A percentile compares a stretch with the other conserved stretches of the same genome.
phyloP scores from a whole-genome alignment of 179 eudicot species.

The Actinidia chinensis region DNA sequence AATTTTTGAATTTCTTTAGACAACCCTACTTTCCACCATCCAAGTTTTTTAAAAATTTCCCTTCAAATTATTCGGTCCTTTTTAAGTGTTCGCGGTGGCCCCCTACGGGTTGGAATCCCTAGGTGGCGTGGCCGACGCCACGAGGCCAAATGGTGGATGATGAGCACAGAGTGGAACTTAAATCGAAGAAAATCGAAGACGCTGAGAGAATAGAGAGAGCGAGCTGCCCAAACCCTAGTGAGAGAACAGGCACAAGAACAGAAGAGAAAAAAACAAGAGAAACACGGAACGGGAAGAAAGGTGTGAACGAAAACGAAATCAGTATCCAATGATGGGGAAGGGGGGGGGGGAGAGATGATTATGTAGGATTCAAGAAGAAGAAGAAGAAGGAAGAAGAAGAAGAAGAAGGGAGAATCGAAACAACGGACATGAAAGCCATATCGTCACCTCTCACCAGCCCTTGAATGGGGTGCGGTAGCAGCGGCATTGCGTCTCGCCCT shows the following conservation, averaged over 20 bases:
- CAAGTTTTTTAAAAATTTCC: too few relatives aligned
- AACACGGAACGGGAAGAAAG: not conserved
- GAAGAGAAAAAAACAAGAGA: not conserved
- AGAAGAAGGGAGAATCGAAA: too few relatives aligned
- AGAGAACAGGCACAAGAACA: not conserved
- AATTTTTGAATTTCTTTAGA: too few relatives aligned
- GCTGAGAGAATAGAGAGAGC: not conserved
- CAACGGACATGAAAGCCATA: conserved; percentile 40
- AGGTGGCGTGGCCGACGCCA: too few relatives aligned
- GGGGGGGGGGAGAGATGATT: conserved; percentile 7
- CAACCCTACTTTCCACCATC: too few relatives aligned
- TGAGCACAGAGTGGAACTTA: too few relatives aligned
- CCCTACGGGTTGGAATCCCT: too few relatives aligned
- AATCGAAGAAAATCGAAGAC: too few relatives aligned
- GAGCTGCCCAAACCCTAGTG: conserved; percentile 1
- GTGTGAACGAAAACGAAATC: not conserved
- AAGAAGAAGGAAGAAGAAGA: not conserved
- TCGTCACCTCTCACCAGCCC: conserved; percentile 21
- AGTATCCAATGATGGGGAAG: not conserved
- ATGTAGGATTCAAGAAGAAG: conserved; percentile 13
- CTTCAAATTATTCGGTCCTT: too few relatives aligned
- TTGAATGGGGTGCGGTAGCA: conserved; percentile 7
- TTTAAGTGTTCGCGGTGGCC: too few relatives aligned
- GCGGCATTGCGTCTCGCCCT: not conserved
- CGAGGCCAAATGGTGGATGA: too few relatives aligned